phyloP scores from a whole-genome alignment of 176 grass and related monocot species.

The Puccinellia tenuiflora region DNA sequence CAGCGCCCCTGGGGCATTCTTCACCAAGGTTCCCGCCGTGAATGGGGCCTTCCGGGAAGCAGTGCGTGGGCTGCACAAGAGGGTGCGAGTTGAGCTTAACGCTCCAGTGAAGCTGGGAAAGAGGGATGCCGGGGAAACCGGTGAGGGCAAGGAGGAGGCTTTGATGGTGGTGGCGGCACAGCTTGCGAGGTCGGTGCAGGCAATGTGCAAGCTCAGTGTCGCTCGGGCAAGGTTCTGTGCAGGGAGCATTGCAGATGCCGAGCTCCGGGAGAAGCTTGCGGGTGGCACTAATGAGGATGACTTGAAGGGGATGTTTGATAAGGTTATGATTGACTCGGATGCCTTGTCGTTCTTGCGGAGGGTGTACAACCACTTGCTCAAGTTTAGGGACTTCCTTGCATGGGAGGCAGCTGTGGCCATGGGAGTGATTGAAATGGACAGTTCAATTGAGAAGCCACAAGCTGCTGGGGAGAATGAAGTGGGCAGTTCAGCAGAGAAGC shows the following conservation, averaged over 20 bases:
- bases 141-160: constrained; percentile 64
- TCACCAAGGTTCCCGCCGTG: constrained; percentile 58
- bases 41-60: constrained; percentile 72
- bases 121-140: constrained; percentile 23
- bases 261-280: constrained; percentile 39
- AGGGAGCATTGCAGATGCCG: constrained; percentile 45
- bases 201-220: constrained; percentile 59
- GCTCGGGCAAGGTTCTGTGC: constrained; percentile 45
- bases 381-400: constrained; percentile 69
- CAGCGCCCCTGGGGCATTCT: background rate
- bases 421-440: constrained; percentile 62
- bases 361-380: constrained; percentile 64
- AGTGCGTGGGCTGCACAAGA: constrained; percentile 57
- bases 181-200: constrained; percentile 45
- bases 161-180: constrained; percentile 51
- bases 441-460: constrained; percentile 78
- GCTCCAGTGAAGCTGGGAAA: constrained; percentile 67
- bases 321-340: constrained; percentile 44
- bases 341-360: constrained; percentile 30
- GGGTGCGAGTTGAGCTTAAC: constrained; percentile 76
- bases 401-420: constrained; percentile 87
- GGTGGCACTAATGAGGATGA: background rate
- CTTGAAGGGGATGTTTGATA: constrained; percentile 41
- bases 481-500: constrained; percentile 60
- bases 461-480: constrained; percentile 39